Base-by-base conservation (phyloP, 495 filamentous ascomycete genomes). In the Trichoderma gamsii region DNA sequence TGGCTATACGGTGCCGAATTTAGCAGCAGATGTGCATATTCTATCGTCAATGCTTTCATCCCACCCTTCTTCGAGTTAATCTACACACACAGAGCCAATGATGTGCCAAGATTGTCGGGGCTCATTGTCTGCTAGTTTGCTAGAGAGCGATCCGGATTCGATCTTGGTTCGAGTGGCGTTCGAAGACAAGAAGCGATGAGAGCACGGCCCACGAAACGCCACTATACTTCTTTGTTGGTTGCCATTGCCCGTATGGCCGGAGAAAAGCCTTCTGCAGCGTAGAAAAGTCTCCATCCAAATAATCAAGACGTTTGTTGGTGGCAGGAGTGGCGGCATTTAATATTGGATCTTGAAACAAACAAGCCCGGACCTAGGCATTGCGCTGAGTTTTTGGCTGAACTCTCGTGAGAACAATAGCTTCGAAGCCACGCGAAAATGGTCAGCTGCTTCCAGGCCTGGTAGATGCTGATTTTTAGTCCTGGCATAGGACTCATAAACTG, bases 321-420 rank as follows among this genome's bases (percentile, higher is more conserved):
- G 35, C 25, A 18, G 18, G 32, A 13, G 35, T 44, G 18, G 35
- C 63, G 29, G 63, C 63, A 41, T 41, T 9, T 18, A 65, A 3
- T 15, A 25, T 21, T 29, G 29, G 11, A 1, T 27, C n/a, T 44
- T 8, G 15, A 44, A 43, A 29, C 41, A 65, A 25, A 27, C 41
- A 41, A 23, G 63, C 49, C 49, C n/a, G 18, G 41, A 7, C n/a
- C 35, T 32, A 1, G 7, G n/a, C 63, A 27, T 15, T 6, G 35
- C 63, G 7, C n/a, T 16, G 41, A 32, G 63, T 23, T n/a, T 13
- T 44, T 15, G 63, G 32, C 15, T 21, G n/a, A 43, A 12, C 16
- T 41, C n/a, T 21, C n/a, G 56, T 29, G 25, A 61, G 56, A 61
- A 61, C 56, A 61, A 61, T 61, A 61, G 56, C 4, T 25, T 13